Conservation (phyloP, 768 basidiomycete genomes). For the Dioszegia hungarica region DNA sequence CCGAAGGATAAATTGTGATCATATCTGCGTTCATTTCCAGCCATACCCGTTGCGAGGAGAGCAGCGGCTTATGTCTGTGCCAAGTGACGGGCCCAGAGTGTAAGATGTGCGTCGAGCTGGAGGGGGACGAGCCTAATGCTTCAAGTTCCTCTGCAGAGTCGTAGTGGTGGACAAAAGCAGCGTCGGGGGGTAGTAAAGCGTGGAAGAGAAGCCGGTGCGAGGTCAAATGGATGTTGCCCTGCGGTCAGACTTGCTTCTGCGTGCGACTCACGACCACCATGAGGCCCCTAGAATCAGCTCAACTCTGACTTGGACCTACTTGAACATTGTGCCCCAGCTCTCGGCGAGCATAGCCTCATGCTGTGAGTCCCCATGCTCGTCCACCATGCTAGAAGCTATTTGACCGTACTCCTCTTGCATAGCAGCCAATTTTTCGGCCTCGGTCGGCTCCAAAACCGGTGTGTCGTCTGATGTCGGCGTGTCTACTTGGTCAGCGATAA, state of each 20-base stretch:
- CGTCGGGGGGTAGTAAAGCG: constrained; percentile 56
- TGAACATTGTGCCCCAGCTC: constrained; percentile 54
- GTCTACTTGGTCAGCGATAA: too few relatives aligned
- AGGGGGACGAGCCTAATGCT: constrained; percentile 43
- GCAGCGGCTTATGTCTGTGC: constrained; percentile 40
- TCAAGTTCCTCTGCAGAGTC: constrained; percentile 24
- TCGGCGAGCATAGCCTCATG: constrained; percentile 57
- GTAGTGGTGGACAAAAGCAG: constrained; percentile 5
- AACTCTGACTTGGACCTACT: constrained; percentile 15
- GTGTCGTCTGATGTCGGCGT: constrained; percentile 15
- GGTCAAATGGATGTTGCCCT: constrained; percentile 61
- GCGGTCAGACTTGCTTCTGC: background rate
- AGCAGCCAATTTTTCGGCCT: constrained; percentile 55
- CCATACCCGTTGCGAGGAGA: constrained; percentile 56
- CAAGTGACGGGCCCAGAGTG: constrained; percentile 56
- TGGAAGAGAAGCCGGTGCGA: constrained; percentile 65
- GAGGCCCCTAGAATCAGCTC: constrained; percentile 30
- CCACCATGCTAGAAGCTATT: constrained; percentile 48
- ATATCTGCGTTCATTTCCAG: constrained; percentile 61
- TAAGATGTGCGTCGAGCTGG: constrained; percentile 48
- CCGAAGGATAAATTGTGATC: constrained; percentile 58
- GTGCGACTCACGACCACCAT: constrained; percentile 17
- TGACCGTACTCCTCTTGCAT: constrained; percentile 60
- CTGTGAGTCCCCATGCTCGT: constrained; percentile 30
- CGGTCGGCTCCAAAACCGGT: constrained; percentile 35